Conservation (phyloP, 257 asterid genomes). For the Nicotiana noctiflora region DNA sequence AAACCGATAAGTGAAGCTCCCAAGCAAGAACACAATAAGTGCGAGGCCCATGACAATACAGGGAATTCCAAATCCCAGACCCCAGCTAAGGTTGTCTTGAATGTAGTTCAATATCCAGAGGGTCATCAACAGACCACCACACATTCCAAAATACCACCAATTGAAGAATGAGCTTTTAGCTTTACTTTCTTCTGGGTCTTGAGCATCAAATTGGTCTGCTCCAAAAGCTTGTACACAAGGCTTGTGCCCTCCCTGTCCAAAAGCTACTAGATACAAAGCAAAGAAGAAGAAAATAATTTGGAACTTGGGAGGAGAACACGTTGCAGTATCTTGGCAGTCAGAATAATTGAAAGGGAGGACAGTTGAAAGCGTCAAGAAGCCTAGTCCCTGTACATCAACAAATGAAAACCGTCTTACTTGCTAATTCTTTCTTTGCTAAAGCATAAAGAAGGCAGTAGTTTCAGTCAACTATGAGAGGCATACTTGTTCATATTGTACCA, state of each 20-base stretch:
- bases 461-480: too few species aligned
- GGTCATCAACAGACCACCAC: not conserved
- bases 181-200: slow-evolving; percentile 17
- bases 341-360: slow-evolving; percentile 2
- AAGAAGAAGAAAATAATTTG: slow-evolving; percentile 20
- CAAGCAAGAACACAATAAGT: slow-evolving; percentile 15
- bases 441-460: too few species aligned
- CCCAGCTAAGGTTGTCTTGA: slow-evolving; percentile 30
- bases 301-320: slow-evolving; percentile 17
- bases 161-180: slow-evolving; percentile 26
- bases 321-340: not conserved
- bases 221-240: slow-evolving; percentile 32
- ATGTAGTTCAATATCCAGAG: slow-evolving; percentile 20
- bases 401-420: too few species aligned
- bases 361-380: slow-evolving; percentile 16
- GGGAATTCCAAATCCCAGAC: slow-evolving; percentile 33
- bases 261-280: slow-evolving; percentile 21
- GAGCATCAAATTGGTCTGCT: slow-evolving; percentile 26
- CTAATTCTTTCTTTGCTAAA: too few species aligned
- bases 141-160: slow-evolving; percentile 28
- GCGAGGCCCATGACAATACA: slow-evolving; percentile 23
- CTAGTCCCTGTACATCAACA: slow-evolving; percentile 26
- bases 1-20: slow-evolving; percentile 21
- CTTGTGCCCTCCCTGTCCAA: slow-evolving; percentile 30
- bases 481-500: too few species aligned